Percentiles rank a stretch among this genome's conserved stretches.
Evolutionary conservation across 2,329 filamentous ascomycete genomes (phyloP).

Genomic region (Aspergillus arachidicola): DNA sequence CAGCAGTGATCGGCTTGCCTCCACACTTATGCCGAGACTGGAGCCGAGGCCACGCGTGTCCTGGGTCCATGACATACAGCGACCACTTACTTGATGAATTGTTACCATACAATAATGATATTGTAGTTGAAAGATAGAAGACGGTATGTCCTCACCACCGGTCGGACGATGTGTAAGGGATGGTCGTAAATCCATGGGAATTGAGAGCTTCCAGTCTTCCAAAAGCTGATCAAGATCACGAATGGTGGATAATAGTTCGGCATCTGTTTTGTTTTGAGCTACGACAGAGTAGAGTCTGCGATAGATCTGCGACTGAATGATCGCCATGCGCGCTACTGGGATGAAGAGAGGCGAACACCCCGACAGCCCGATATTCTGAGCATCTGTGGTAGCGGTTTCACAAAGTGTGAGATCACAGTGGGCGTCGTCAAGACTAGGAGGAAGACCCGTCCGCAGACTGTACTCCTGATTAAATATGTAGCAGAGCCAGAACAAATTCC

Average conservation of each 20-base stretch:
- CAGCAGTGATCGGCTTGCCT: conserved; percentile 15
- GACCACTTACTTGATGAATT: conserved; percentile 19
- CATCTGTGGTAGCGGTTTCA: not conserved
- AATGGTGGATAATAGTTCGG: conserved; percentile 12
- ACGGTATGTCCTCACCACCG: not conserved
- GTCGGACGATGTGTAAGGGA: not conserved
- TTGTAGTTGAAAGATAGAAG: conserved; percentile 12
- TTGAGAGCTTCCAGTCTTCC: conserved; percentile 13
- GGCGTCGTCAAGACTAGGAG: conserved; percentile 7
- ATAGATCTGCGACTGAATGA: conserved; percentile 14
- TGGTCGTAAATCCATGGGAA: conserved; percentile 5
- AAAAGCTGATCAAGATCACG: conserved; percentile 10
- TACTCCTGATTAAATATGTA: conserved; percentile 8
- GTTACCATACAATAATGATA: conserved; percentile 17
- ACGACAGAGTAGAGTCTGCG: conserved; percentile 8
- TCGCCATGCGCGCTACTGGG: not conserved
- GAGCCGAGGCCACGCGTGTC: conserved; percentile 11
- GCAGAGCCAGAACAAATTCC: conserved; percentile 16
- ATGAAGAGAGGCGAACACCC: conserved; percentile 4
- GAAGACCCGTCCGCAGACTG: conserved; percentile 14
- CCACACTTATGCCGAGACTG: conserved; percentile 13
- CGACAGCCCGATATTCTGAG: not conserved
- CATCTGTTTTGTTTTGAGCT: conserved; percentile 8
- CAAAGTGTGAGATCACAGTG: conserved; percentile 14
- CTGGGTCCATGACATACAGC: conserved; percentile 12